A percentile compares a stretch with the other conserved stretches of the same genome.
Evolutionary conservation across 306 rosid genomes (phyloP).

Genomic region (Alnus rubra): DNA sequence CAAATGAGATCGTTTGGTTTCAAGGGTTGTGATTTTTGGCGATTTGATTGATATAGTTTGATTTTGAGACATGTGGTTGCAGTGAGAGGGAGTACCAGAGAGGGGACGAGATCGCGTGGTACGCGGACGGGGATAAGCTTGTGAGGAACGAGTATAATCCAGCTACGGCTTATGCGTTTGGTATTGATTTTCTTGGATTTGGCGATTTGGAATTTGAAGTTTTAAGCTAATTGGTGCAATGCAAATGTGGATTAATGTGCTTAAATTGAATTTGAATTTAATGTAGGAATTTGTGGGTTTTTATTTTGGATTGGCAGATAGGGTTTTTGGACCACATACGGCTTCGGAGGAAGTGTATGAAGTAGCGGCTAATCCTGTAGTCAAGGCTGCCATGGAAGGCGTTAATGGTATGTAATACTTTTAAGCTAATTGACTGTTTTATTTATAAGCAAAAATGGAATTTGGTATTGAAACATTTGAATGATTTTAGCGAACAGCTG

Average conservation of each 20-base stretch:
- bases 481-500: conserved; percentile 10
- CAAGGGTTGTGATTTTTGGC: conserved; percentile 26
- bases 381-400: conserved; percentile 99
- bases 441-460: conserved; percentile 8
- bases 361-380: conserved; percentile 95
- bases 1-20: conserved; percentile 31
- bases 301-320: conserved; percentile 68
- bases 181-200: conserved; percentile 38
- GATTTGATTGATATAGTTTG: conserved; percentile 34
- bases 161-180: conserved; percentile 90
- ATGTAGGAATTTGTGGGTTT: conserved; percentile 16
- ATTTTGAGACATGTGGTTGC: conserved; percentile 42
- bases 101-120: conserved; percentile 98
- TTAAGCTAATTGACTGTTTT: not conserved
- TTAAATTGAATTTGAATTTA: conserved; percentile 24
- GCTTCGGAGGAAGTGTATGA: conserved; percentile 83
- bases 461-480: conserved; percentile 15
- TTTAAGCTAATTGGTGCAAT: conserved; percentile 6
- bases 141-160: conserved; percentile 94
- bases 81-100: conserved; percentile 95
- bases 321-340: conserved; percentile 91
- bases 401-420: conserved; percentile 66
- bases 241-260: not conserved
- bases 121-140: conserved; percentile 89
- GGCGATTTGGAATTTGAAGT: conserved; percentile 12